These are phyloP conservation scores for Dalbergia cultrata DNA, from an alignment of 306 rosid species.

Conservation along the genomic window DNA sequence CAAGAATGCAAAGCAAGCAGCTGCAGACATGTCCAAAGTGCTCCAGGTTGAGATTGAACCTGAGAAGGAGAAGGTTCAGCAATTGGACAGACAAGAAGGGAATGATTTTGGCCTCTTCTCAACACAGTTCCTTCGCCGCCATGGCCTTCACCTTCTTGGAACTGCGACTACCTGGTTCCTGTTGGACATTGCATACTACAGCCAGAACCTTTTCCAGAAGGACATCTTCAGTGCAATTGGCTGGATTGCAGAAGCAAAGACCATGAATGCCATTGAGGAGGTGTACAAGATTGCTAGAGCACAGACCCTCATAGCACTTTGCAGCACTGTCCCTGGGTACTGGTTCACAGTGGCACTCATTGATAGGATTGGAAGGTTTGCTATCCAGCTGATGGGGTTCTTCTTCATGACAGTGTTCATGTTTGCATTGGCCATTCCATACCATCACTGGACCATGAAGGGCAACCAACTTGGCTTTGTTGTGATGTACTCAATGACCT, in stretches of 20 bases:
- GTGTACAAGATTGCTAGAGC: conserved; percentile 78
- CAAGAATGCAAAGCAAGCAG: conserved; percentile 75
- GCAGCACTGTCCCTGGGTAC: conserved; percentile 91
- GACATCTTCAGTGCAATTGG: conserved; percentile 89
- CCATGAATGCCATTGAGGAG: conserved; percentile 87
- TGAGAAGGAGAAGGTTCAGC: conserved; percentile 53
- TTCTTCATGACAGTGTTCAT: conserved; percentile 92
- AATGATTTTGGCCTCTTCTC: conserved; percentile 77
- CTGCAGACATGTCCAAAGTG: conserved; percentile 84
- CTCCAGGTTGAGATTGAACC: conserved; percentile 69
- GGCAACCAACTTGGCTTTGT: conserved; percentile 79
- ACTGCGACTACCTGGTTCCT: conserved; percentile 85
- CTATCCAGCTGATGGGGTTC: conserved; percentile 82
- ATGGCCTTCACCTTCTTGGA: conserved; percentile 84
- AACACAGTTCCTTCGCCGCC: conserved; percentile 60
- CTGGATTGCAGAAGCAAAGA: conserved; percentile 77
- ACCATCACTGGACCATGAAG: conserved; percentile 79
- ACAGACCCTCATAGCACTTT: conserved; percentile 85
- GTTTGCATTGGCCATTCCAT: conserved; percentile 88
- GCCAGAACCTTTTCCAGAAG: conserved; percentile 92
- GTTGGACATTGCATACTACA: conserved; percentile 85
- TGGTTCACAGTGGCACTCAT: conserved; percentile 90
- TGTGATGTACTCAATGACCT: conserved; percentile 82
- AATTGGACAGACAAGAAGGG: conserved; percentile 4
- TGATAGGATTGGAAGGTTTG: conserved; percentile 72